phyloP scores from a whole-genome alignment of 306 rosid species.

The Lathyrus aphaca region DNA sequence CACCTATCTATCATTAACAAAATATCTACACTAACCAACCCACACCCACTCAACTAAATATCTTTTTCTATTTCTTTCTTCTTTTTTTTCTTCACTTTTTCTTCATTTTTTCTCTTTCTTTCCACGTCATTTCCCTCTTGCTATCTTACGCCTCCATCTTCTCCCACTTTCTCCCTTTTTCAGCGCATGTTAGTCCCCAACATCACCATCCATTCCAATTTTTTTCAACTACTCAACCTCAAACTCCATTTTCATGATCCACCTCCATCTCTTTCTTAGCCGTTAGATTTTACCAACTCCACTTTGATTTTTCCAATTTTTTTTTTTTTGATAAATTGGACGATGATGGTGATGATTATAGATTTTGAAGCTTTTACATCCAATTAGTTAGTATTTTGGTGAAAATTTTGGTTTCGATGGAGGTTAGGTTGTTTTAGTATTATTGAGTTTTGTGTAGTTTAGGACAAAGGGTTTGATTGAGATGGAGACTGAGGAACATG shows the following conservation, averaged over 20 bases:
- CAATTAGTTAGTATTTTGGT: background rate
- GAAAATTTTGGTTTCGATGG: conserved; percentile 4
- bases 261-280: background rate
- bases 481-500: conserved; percentile 9
- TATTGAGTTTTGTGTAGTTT: conserved; percentile 12
- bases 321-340: background rate
- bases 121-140: conserved; percentile 42
- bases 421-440: conserved; percentile 12
- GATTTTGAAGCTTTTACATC: conserved; percentile 12
- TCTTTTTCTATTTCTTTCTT: conserved; percentile 5
- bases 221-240: conserved; percentile 4
- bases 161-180: background rate
- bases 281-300: background rate
- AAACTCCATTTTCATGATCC: background rate
- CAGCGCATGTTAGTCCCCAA: conserved; percentile 41
- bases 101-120: conserved; percentile 11
- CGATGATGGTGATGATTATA: conserved; percentile 4
- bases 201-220: background rate
- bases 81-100: conserved; percentile 40
- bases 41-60: conserved; percentile 14
- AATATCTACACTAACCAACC: conserved; percentile 41
- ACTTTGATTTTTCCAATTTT: background rate
- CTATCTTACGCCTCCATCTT: background rate
- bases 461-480: conserved; percentile 13
- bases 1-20: conserved; percentile 54